Evolutionary conservation across 2,329 filamentous ascomycete species (phyloP), one percentile per base, ranked within the genome.

Genomic region (Aureobasidium sp.): DNA sequence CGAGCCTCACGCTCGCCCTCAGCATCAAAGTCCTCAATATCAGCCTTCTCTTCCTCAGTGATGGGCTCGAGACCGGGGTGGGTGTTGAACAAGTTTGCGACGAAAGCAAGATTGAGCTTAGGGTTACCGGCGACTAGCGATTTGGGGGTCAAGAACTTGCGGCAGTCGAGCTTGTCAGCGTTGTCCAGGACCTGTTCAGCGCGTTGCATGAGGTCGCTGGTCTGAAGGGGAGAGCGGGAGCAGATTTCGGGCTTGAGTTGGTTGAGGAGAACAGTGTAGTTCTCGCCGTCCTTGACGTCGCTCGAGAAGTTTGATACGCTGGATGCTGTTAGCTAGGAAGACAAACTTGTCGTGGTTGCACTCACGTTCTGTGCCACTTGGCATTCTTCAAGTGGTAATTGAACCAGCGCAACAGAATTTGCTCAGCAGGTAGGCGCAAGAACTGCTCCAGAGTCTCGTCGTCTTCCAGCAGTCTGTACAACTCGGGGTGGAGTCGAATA

Each of bases 351-450:
- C 20, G 3, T 1, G 23, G 27, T 16, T 6, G 40, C 20, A 77
- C 81, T 79, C 77, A 91, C 89, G 88, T 90, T 80, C 94, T 88
- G 61, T 93, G 88, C 96, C 96, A 99, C 74, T 95, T 95, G 66
- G 96, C 96, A 67, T 97, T 97, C 82, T 97, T 98, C 69, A 99
- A 85, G 79, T 99, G 96, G 81, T 98, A 99, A 84, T 99, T 99
- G 88, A 99, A 96, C 96, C 96, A 99, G 76, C 96, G 89, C 68
- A 99, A 87, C 50, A 99, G 85, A 71, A 99, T 99, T 83, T 98
- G 94, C 88, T 99, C 96, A 8, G 96, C 96, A 1, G 96, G 95
- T 64, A 99, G 86, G 71, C 96, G 90, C 76, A 99, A 83, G 80
- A 99, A 99, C 80, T 99, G 96, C 79, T 99, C 96, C 61, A 99